Conservation (phyloP, 495 filamentous ascomycete species). For the Aspergillus cavernicola region DNA sequence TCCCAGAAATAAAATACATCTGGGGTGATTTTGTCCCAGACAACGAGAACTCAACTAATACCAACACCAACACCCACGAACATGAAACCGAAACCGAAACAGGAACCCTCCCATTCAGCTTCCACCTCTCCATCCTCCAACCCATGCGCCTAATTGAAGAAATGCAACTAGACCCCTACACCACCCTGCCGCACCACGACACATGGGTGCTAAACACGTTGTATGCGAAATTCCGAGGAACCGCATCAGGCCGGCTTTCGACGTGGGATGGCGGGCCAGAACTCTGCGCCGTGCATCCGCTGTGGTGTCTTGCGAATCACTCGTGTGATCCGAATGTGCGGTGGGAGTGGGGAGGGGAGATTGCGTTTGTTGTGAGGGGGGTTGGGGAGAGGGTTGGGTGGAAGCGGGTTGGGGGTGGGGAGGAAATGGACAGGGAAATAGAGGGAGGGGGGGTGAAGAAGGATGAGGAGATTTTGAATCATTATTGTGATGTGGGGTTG, state of each 20-base stretch:
- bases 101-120: constrained; percentile 76
- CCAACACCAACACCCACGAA: constrained; percentile 5
- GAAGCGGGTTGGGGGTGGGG: constrained; percentile 27
- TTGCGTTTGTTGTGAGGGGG: constrained; percentile 57
- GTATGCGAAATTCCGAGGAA: constrained; percentile 89
- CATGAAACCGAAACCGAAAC: constrained; percentile 6
- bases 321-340: constrained; percentile 88
- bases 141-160: constrained; percentile 84
- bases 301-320: constrained; percentile 86
- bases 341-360: constrained; percentile 90
- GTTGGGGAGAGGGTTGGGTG: constrained; percentile 45
- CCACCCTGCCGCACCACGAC: constrained; percentile 60
- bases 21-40: constrained; percentile 57
- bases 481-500: constrained; percentile 88
- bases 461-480: constrained; percentile 83
- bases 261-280: constrained; percentile 71
- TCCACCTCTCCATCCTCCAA: constrained; percentile 75
- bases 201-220: constrained; percentile 94
- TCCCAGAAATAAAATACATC: constrained; percentile 84
- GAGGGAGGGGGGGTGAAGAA: constrained; percentile 55
- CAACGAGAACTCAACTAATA: constrained; percentile 1
- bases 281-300: constrained; percentile 70
- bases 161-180: constrained; percentile 86
- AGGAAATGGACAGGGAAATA: neutral
- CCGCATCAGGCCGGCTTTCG: constrained; percentile 77